A percentile compares a stretch with the other conserved stretches of the same genome.
Evolutionary conservation across 176 grass and related monocot species (phyloP).

Genomic region (Lolium perenne): DNA sequence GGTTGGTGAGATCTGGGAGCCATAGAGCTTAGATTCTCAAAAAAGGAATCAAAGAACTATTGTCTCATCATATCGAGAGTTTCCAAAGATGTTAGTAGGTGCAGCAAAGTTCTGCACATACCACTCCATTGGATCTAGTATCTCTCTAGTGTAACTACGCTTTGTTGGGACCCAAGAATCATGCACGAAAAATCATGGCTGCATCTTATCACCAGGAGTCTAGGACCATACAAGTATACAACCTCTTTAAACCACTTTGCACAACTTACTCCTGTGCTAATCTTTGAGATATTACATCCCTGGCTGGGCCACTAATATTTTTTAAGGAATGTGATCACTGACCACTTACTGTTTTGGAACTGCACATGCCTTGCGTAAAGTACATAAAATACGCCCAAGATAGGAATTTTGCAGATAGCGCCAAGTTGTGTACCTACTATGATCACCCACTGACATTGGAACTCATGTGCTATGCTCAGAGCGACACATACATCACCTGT

Average conservation of each 20-base stretch:
- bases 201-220: not conserved
- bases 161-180: conserved; percentile 13
- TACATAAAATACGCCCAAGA: not conserved
- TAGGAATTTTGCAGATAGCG: not conserved
- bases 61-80: conserved; percentile 17
- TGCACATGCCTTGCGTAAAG: not conserved
- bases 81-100: not conserved
- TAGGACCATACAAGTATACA: no score
- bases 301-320: not conserved
- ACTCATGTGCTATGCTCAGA: conserved; percentile 17
- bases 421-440: conserved; percentile 34
- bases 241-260: not conserved
- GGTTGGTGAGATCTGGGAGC: conserved; percentile 3
- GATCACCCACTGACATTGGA: conserved; percentile 36
- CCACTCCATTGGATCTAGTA: not conserved
- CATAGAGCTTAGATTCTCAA: not conserved
- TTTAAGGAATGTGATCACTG: not conserved
- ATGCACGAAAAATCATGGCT: not conserved
- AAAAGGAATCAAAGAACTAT: not conserved
- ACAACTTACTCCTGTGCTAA: not conserved
- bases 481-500: not conserved
- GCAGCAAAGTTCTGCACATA: conserved; percentile 1
- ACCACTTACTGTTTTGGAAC: not conserved
- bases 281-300: conserved; percentile 23
- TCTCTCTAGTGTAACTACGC: not conserved